These are phyloP conservation scores for Penicillium sclerotiorum DNA, from an alignment of 2,329 filamentous ascomycete genomes.

Conservation along the genomic window DNA sequence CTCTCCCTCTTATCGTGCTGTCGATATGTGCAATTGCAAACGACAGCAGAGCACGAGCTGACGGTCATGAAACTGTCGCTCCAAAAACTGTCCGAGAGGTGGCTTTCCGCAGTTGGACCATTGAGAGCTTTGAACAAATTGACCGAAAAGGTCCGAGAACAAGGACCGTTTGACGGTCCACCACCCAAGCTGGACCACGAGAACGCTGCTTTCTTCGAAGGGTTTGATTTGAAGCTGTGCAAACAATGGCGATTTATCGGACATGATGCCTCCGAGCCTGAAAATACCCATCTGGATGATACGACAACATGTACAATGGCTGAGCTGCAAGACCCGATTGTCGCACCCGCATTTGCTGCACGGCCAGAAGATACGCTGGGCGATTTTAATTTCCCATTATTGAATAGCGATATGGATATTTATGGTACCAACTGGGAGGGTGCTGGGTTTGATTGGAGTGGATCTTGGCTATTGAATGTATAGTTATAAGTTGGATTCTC, in stretches of 20 bases:
- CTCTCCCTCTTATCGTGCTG: slow-evolving; percentile 44
- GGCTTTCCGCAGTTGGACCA: slow-evolving; percentile 28
- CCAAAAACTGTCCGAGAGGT: slow-evolving; percentile 31
- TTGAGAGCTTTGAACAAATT: slow-evolving; percentile 27
- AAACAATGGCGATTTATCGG: slow-evolving; percentile 26
- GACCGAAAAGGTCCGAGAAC: slow-evolving; percentile 27
- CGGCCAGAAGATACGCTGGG: slow-evolving; percentile 14
- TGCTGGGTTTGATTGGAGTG: slow-evolving; percentile 30
- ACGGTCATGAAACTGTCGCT: slow-evolving; percentile 29
- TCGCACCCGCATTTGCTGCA: slow-evolving; percentile 10
- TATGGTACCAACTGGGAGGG: slow-evolving; percentile 29
- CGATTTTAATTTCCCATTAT: slow-evolving; percentile 15
- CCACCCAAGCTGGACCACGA: slow-evolving; percentile 21
- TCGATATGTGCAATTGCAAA: slow-evolving; percentile 36
- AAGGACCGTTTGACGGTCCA: slow-evolving; percentile 19
- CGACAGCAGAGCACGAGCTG: slow-evolving; percentile 26
- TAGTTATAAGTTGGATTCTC: slow-evolving; percentile 10
- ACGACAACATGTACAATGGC: slow-evolving; percentile 24
- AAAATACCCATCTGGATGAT: background rate
- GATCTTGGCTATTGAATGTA: slow-evolving; percentile 28
- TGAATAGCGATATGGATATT: slow-evolving; percentile 20
- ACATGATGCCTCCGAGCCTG: slow-evolving; percentile 15
- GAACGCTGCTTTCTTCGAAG: slow-evolving; percentile 26
- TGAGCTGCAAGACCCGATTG: slow-evolving; percentile 20
- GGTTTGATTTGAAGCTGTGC: slow-evolving; percentile 25